Base-by-base conservation (phyloP, 202 grass and related monocot genomes). In the Elaeis oleifera region DNA sequence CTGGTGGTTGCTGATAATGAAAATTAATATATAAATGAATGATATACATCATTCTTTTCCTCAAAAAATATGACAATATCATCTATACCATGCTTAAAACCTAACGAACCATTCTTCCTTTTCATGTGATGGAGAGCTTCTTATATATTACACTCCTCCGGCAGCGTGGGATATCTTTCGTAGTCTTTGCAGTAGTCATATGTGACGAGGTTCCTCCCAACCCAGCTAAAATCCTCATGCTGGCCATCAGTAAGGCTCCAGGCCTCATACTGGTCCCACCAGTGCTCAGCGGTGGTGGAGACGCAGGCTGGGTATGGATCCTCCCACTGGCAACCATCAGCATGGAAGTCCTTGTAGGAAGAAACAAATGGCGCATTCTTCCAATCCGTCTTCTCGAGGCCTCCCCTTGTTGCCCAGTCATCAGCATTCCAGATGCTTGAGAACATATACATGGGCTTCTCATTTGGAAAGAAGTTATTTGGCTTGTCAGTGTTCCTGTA, bases 391-490 rank as follows among this genome's bases (percentile, higher is more conserved):
- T 89, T 99, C 69, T 99, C 94, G 2, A 99, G 79, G 0, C 94
- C 94, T 2, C 94, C 94, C 21, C 88, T 76, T 51, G 94, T 99
- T 4, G 85, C 85, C 94, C 94, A 99, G 72, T 99, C 94, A 63
- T 92, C 94, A 48, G 88, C 88, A 68, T 99, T 91, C 94, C 94
- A 99, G 79, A 99, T 99, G 82, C 94, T 99, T 16, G 94, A 99
- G 82, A 99, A 84, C 29, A 94, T 74, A 83, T 94, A 94, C 94
- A 99, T 99, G 0, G 94, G 82, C 73, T 99, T 99, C 56, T 60
- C 2, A 16, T 51, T 67, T 2, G 94, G 94, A 82, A 99, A 99
- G 82, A 89, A 99, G 18, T n/a, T 76, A 75, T 78, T 82, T 13
- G 88, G 71, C 71, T 78, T 89, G 29, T 51, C 72, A 5, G 76